Evolutionary conservation across 164 flowering plant genomes (phyloP).

Genomic region (Vitis amurensis): DNA sequence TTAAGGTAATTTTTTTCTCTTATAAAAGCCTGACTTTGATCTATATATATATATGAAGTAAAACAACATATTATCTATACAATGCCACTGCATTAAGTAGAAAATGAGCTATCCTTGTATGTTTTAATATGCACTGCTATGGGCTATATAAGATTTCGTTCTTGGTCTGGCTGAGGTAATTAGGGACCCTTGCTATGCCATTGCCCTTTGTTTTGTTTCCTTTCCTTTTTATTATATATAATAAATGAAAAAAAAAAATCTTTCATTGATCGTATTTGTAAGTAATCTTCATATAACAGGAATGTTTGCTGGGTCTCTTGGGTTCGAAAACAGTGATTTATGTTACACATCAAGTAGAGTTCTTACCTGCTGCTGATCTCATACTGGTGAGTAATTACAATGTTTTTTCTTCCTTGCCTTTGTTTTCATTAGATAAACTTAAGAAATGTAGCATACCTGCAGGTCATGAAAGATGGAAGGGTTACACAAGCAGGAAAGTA

Average conservation of each 20-base stretch:
- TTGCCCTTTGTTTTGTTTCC: background rate
- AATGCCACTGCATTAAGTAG: too few species aligned
- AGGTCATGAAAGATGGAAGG: conserved; percentile 85
- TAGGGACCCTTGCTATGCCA: background rate
- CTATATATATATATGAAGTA: too few species aligned
- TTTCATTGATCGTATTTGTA: background rate
- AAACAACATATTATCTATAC: too few species aligned
- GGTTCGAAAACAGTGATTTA: conserved; percentile 64
- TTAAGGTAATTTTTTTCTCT: conserved; percentile 52
- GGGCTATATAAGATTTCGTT: background rate
- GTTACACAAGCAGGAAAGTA: conserved; percentile 85
- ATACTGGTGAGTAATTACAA: conserved; percentile 44
- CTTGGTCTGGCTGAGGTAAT: background rate
- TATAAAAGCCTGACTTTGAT: conserved; percentile 12
- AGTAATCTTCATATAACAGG: conserved; percentile 31
- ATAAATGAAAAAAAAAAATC: background rate
- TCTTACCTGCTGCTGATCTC: conserved; percentile 68
- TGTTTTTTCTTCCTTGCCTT: background rate
- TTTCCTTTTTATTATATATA: background rate
- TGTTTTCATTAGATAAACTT: background rate
- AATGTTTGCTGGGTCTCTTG: conserved; percentile 59
- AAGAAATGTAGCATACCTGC: background rate
- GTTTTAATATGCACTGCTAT: background rate
- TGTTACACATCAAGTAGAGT: conserved; percentile 80
- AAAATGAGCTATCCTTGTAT: background rate